Conservation (phyloP, 2,329 filamentous ascomycete genomes). For the Lecanosticta acicola region DNA sequence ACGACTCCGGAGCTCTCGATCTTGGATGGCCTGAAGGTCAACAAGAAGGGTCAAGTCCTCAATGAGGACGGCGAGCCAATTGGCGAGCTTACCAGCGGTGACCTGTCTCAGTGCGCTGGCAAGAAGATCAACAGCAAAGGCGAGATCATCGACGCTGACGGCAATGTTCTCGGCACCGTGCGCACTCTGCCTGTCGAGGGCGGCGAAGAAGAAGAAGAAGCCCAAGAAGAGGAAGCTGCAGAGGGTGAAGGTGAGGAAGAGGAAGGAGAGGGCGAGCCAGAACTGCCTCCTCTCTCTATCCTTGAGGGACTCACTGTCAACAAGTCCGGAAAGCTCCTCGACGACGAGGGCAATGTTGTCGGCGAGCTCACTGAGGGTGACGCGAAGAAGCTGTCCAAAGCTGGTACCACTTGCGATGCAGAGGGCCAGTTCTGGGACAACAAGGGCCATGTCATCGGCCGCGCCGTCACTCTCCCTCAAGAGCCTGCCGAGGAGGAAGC, state of each 20-base stretch:
- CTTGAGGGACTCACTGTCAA: slow-evolving; percentile 47
- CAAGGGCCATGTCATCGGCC: slow-evolving; percentile 49
- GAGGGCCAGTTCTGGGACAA: slow-evolving; percentile 51
- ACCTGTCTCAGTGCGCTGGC: slow-evolving; percentile 56
- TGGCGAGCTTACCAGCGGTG: slow-evolving; percentile 50
- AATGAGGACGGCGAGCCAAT: slow-evolving; percentile 51
- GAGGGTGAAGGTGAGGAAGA: slow-evolving; percentile 32
- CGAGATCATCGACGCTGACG: slow-evolving; percentile 58
- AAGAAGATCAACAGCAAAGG: slow-evolving; percentile 59
- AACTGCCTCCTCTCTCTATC: slow-evolving; percentile 44
- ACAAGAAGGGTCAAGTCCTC: slow-evolving; percentile 54
- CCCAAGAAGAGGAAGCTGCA: slow-evolving; percentile 31
- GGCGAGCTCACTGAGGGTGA: slow-evolving; percentile 48
- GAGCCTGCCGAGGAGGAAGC: slow-evolving; percentile 46
- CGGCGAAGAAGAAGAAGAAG: slow-evolving; percentile 28
- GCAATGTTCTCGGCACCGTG: slow-evolving; percentile 56
- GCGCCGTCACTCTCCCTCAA: slow-evolving; percentile 43
- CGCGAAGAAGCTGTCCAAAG: slow-evolving; percentile 49
- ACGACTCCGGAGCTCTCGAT: slow-evolving; percentile 36
- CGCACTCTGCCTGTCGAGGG: slow-evolving; percentile 42
- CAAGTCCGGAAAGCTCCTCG: slow-evolving; percentile 48
- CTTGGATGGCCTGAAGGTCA: slow-evolving; percentile 52
- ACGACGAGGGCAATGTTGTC: slow-evolving; percentile 42
- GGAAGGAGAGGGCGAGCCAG: slow-evolving; percentile 29
- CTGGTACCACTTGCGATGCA: slow-evolving; percentile 40